These are phyloP conservation scores for Leccinum barrowsii DNA, from an alignment of 768 basidiomycete species.

Conservation along the genomic window DNA sequence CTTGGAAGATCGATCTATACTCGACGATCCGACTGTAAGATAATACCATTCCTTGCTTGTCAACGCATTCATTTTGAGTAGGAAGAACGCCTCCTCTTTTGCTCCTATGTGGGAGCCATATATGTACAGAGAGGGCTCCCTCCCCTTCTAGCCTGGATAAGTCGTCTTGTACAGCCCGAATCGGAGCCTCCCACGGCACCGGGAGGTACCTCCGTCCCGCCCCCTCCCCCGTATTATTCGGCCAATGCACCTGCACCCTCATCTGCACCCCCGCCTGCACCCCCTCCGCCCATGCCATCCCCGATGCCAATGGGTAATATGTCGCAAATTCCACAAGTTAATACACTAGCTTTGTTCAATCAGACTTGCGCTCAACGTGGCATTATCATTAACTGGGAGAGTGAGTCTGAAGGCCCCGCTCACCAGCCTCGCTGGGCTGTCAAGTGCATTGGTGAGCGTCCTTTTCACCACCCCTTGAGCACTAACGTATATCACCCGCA, in stretches of 20 bases:
- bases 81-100: conserved; percentile 56
- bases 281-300: conserved; percentile 24
- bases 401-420: conserved; percentile 44
- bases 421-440: conserved; percentile 60
- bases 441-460: conserved; percentile 45
- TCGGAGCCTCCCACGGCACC: conserved; percentile 23
- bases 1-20: conserved; percentile 33
- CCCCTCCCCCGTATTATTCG: conserved; percentile 26
- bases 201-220: conserved; percentile 13
- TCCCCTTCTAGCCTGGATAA: conserved; percentile 55
- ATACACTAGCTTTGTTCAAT: conserved; percentile 48
- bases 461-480: not conserved
- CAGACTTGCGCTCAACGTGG: conserved; percentile 51
- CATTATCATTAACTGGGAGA: conserved; percentile 43
- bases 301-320: conserved; percentile 13
- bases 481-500: conserved; percentile 21
- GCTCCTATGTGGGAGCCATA: conserved; percentile 65
- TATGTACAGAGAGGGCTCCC: conserved; percentile 53
- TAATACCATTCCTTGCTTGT: not conserved
- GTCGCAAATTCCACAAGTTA: conserved; percentile 28
- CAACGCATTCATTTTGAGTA: conserved; percentile 24
- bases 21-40: conserved; percentile 38
- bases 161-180: conserved; percentile 50
- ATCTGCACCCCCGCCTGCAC: conserved; percentile 8
- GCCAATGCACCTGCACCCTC: conserved; percentile 12